phyloP scores from a whole-genome alignment of 2,329 filamentous ascomycete species.

The Diplodia intermedia region DNA sequence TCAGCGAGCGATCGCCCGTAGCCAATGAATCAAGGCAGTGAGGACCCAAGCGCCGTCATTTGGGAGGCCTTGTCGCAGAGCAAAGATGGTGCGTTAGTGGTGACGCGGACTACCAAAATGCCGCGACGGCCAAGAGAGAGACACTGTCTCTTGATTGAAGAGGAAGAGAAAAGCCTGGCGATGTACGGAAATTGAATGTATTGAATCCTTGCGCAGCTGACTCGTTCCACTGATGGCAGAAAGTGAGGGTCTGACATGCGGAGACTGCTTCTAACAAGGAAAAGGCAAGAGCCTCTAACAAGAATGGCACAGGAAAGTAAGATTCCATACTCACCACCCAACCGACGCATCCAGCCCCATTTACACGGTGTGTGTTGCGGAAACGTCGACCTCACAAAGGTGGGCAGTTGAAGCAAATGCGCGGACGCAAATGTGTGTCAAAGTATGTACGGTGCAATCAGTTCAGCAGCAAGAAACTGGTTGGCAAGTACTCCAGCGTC shows the following conservation, averaged over 20 bases:
- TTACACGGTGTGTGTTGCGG: too few relatives aligned
- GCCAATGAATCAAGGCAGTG: background rate
- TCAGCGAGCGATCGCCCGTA: background rate
- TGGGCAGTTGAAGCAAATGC: too few relatives aligned
- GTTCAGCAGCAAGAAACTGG: constrained; percentile 9
- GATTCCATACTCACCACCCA: background rate
- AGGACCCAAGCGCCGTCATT: background rate
- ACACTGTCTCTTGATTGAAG: background rate
- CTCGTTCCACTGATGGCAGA: too few relatives aligned
- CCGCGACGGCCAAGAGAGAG: constrained; percentile 7
- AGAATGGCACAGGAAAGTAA: background rate
- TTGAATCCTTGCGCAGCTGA: too few relatives aligned
- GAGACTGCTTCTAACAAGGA: background rate
- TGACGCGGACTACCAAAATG: constrained; percentile 1
- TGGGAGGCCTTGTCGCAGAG: background rate
- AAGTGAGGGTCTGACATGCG: too few relatives aligned
- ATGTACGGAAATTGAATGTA: too few relatives aligned
- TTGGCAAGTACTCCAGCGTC: constrained; percentile 14
- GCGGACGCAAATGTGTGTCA: too few relatives aligned
- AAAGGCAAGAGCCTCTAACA: background rate
- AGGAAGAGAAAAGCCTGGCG: too few relatives aligned
- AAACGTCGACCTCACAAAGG: too few relatives aligned
- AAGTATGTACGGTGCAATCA: background rate
- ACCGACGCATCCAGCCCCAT: too few relatives aligned
- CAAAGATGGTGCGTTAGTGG: background rate